These are phyloP conservation scores for Alternaria tenuissima DNA, from an alignment of 2,329 filamentous ascomycete genomes.

Conservation along the genomic window DNA sequence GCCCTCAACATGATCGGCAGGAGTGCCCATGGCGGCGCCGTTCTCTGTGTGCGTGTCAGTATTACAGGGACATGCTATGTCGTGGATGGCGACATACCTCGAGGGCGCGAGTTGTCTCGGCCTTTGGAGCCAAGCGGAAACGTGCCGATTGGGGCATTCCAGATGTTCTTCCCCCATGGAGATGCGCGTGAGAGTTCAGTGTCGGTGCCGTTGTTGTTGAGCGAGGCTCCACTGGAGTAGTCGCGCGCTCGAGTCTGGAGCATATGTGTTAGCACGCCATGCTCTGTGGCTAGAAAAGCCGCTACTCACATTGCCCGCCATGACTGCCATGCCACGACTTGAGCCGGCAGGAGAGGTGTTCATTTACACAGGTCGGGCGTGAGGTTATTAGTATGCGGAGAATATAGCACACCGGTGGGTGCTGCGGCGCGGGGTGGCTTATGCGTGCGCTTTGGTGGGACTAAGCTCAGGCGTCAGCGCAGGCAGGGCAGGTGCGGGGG, in stretches of 20 bases:
- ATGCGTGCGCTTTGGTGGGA: constrained; percentile 36
- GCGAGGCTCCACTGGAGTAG: constrained; percentile 36
- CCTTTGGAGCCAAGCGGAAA: constrained; percentile 39
- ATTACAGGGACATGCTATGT: background rate
- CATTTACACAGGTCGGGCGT: constrained; percentile 23
- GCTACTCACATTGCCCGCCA: constrained; percentile 44
- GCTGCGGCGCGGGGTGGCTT: constrained; percentile 32
- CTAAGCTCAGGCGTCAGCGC: constrained; percentile 49
- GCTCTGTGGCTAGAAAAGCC: background rate
- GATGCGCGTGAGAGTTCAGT: constrained; percentile 39
- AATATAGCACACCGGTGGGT: constrained; percentile 8
- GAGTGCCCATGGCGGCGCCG: constrained; percentile 32
- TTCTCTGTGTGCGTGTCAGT: constrained; percentile 42
- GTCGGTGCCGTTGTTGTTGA: constrained; percentile 36
- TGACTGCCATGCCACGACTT: constrained; percentile 39
- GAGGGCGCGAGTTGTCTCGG: constrained; percentile 44
- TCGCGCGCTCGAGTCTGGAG: constrained; percentile 43
- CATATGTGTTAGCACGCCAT: constrained; percentile 10
- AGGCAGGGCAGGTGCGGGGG: constrained; percentile 21
- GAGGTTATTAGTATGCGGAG: constrained; percentile 14
- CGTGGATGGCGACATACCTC: constrained; percentile 33
- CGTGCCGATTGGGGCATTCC: constrained; percentile 37
- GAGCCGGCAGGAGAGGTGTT: constrained; percentile 25
- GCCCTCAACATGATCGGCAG: constrained; percentile 55
- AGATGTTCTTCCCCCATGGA: constrained; percentile 49